Percentiles rank a stretch among this genome's conserved stretches.
phyloP scores from a whole-genome alignment of 805 yeast genomes.

The Ascoidea tarda region DNA sequence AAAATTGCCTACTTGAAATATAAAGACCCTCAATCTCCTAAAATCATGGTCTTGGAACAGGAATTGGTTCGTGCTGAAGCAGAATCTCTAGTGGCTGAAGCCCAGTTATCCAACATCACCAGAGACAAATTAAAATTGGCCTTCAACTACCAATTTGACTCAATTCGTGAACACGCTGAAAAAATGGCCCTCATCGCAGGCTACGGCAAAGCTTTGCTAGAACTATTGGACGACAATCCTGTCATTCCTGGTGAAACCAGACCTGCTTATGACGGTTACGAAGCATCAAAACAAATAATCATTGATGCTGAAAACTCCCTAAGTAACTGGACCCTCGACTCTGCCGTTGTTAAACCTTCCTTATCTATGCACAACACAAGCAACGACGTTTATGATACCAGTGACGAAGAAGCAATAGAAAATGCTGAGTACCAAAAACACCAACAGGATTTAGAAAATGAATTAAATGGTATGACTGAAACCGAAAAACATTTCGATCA shows the following conservation, averaged over 20 bases:
- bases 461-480: constrained; percentile 10
- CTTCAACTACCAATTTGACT: constrained; percentile 72
- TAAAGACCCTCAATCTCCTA: constrained; percentile 74
- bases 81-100: constrained; percentile 83
- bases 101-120: constrained; percentile 79
- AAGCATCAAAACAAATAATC: constrained; percentile 77
- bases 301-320: constrained; percentile 76
- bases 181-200: constrained; percentile 79
- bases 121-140: constrained; percentile 80
- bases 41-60: constrained; percentile 70
- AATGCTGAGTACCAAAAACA: constrained; percentile 34
- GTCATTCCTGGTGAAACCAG: constrained; percentile 89
- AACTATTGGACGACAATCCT: constrained; percentile 71
- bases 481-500: constrained; percentile 4
- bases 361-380: constrained; percentile 49
- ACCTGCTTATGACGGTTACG: constrained; percentile 81
- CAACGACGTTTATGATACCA: constrained; percentile 34
- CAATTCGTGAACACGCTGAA: constrained; percentile 75
- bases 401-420: constrained; percentile 30
- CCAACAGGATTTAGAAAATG: constrained; percentile 37
- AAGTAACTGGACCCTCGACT: constrained; percentile 73
- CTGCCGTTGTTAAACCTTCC: constrained; percentile 74
- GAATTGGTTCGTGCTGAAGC: constrained; percentile 89
- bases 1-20: constrained; percentile 73
- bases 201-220: constrained; percentile 77